phyloP scores from a whole-genome alignment of 805 yeast species.

The Saturnispora gosingensis region DNA sequence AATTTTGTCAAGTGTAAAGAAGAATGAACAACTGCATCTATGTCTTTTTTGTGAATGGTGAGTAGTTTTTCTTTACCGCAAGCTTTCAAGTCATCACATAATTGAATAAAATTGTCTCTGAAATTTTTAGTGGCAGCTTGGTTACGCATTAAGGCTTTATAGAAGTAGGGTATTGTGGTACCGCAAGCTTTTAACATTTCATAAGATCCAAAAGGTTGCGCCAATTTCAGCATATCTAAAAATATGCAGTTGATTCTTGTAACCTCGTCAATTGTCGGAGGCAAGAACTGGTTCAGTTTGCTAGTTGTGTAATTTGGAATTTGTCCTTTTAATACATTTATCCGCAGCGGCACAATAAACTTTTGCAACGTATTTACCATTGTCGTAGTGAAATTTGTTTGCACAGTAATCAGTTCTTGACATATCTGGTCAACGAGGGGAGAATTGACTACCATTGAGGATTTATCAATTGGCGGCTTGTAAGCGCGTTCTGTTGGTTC shows the following conservation, averaged over 20 bases:
- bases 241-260: constrained; percentile 83
- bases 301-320: constrained; percentile 47
- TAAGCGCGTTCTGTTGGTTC: constrained; percentile 72
- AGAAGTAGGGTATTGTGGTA: constrained; percentile 77
- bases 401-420: constrained; percentile 59
- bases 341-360: constrained; percentile 69
- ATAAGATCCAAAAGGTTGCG: constrained; percentile 58
- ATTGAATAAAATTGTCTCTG: constrained; percentile 34
- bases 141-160: constrained; percentile 86
- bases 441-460: constrained; percentile 15
- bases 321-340: constrained; percentile 50
- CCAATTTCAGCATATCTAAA: constrained; percentile 61
- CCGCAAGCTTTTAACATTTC: constrained; percentile 79
- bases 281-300: constrained; percentile 69
- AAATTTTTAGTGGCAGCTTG: constrained; percentile 82
- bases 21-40: constrained; percentile 56
- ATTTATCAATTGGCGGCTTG: constrained; percentile 40
- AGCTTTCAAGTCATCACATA: constrained; percentile 30
- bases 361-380: constrained; percentile 70
- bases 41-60: constrained; percentile 39
- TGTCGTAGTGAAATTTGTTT: constrained; percentile 62
- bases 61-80: constrained; percentile 21
- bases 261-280: constrained; percentile 93
- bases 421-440: constrained; percentile 43
- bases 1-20: constrained; percentile 64